Base-by-base conservation (phyloP, 768 basidiomycete genomes). In the Boletus barrowsii region DNA sequence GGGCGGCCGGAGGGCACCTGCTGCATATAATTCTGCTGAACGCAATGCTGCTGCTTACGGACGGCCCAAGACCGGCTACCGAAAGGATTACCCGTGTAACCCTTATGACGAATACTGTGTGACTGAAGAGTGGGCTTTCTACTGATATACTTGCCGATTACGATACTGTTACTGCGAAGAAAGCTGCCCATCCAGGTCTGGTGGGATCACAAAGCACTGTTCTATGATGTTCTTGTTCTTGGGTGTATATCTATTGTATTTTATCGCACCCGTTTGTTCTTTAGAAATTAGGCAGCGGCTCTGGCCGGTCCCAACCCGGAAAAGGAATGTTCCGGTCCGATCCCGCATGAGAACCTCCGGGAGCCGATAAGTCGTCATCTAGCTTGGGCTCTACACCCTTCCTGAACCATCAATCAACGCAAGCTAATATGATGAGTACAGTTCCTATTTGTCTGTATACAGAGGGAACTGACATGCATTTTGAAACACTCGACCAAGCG, bases 401-500 rank as follows among this genome's bases (percentile, higher is more conserved):
- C 56, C 42, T 45, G 53, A 51, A 56, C 56, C 43, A 56, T 26
- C 61, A 30, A 51, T 24, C 36, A 51, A 47, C 56, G 35, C 58
- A 57, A 54, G 46, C 49, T 54, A 71, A 51, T 69, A 88, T 88
- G 87, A 88, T 88, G 69, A 84, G 87, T 82, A 59, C 54, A 56
- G 51, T 41, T 42, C 55, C 42, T 63, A 33, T 58, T 72, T 26
- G 60, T 73, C 17, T 22, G 9, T 58, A 22, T 10, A 18, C 57
- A 47, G 20, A 49, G 35, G 44, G 42, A 58, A 57, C 69, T 77
- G 54, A 77, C 69, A 35, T 60, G 35, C 48, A 39, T 55, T 48
- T 52, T 33, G 55, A 57, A 71, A 64, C 73, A 90, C 90, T 84
- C 87, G 65, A 87, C 91, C 58, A 97, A 91, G 74, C 89, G 96